Evolutionary conservation across 768 basidiomycete genomes (phyloP).

Genomic region (Boletus huronensis): DNA sequence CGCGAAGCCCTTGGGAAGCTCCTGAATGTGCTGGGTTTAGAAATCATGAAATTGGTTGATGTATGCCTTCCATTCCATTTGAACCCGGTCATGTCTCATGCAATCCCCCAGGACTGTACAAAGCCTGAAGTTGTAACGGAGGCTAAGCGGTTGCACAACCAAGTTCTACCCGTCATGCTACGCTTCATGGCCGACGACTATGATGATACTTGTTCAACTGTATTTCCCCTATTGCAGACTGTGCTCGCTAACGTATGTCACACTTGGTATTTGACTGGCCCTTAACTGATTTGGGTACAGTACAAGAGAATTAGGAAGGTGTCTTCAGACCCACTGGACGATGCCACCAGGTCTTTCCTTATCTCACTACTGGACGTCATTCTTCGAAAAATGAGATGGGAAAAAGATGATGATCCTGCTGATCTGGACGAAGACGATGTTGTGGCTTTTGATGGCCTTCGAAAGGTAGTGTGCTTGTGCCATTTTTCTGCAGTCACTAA

Average conservation of each 20-base stretch:
- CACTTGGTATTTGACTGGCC: neutral
- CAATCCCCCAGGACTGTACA: conserved; percentile 48
- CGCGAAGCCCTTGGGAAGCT: conserved; percentile 85
- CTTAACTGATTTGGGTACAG: conserved; percentile 38
- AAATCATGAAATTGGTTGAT: conserved; percentile 81
- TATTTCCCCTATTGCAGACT: conserved; percentile 76
- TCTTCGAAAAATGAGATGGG: conserved; percentile 89
- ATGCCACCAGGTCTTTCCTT: conserved; percentile 72
- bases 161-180: conserved; percentile 77
- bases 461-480: conserved; percentile 56
- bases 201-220: conserved; percentile 82
- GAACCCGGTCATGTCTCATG: conserved; percentile 1
- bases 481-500: conserved; percentile 11
- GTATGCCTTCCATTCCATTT: conserved; percentile 35
- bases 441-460: conserved; percentile 76
- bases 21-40: conserved; percentile 76
- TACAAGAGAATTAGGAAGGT: conserved; percentile 74
- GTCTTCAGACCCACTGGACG: conserved; percentile 58
- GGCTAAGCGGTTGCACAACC: conserved; percentile 58
- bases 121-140: conserved; percentile 60
- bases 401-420: conserved; percentile 68
- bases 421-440: conserved; percentile 89
- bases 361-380: conserved; percentile 72
- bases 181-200: conserved; percentile 88
- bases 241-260: conserved; percentile 67